phyloP scores from a whole-genome alignment of 345 rosid species.

The Heritiera fomes region DNA sequence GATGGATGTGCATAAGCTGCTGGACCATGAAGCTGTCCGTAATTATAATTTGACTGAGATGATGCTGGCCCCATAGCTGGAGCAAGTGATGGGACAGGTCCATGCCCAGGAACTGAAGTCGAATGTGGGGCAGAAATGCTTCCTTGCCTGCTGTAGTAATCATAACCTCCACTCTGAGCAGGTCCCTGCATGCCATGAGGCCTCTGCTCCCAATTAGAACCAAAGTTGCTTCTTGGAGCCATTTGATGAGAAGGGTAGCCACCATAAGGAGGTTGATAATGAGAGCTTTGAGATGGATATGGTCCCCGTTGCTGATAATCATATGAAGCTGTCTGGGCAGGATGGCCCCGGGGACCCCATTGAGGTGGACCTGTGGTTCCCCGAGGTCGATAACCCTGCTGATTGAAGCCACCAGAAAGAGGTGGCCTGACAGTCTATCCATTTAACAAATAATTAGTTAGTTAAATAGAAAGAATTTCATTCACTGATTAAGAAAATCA shows the following conservation, averaged over 20 bases:
- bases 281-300: conserved; percentile 64
- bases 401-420: conserved; percentile 58
- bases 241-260: conserved; percentile 64
- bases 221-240: conserved; percentile 65
- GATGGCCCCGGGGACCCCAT: conserved; percentile 74
- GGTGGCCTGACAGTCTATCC: conserved; percentile 60
- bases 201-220: conserved; percentile 80
- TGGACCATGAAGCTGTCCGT: conserved; percentile 65
- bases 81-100: conserved; percentile 50
- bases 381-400: conserved; percentile 63
- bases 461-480: conserved; percentile 14
- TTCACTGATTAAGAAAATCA: not conserved
- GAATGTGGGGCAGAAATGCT: conserved; percentile 45
- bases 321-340: conserved; percentile 54
- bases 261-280: conserved; percentile 60
- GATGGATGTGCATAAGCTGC: conserved; percentile 67
- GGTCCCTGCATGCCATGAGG: conserved; percentile 54
- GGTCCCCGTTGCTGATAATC: conserved; percentile 82
- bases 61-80: conserved; percentile 49
- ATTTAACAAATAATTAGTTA: conserved; percentile 18
- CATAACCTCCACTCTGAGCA: conserved; percentile 64
- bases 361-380: conserved; percentile 68
- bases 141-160: conserved; percentile 76
- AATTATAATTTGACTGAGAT: conserved; percentile 58
- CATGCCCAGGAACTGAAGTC: conserved; percentile 43